A percentile compares a stretch with the other conserved stretches of the same genome.
These are phyloP conservation scores for Apiospora arundinis DNA, from an alignment of 2,329 filamentous ascomycete genomes.

Conservation along the genomic window DNA sequence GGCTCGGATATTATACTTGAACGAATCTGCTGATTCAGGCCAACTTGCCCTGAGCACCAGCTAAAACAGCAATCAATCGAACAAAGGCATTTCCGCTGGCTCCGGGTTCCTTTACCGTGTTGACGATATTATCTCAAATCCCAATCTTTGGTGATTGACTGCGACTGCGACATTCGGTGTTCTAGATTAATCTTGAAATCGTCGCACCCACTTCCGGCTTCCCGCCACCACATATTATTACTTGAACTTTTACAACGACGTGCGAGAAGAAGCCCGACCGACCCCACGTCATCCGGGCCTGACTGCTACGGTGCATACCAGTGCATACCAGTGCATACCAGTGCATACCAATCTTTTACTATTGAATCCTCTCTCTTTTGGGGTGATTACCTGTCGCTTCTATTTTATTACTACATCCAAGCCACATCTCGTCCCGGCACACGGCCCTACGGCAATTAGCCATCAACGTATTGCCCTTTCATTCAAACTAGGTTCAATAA, in stretches of 20 bases:
- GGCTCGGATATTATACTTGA: neutral
- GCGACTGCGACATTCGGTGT: slow-evolving; percentile 18
- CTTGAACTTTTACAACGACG: neutral
- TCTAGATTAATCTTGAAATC: slow-evolving; percentile 16
- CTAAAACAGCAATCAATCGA: slow-evolving; percentile 5
- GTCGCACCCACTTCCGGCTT: slow-evolving; percentile 8
- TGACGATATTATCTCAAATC: neutral
- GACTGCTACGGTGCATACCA: too few species aligned
- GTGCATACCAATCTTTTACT: neutral
- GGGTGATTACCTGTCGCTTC: slow-evolving; percentile 3
- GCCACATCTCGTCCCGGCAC: slow-evolving; percentile 11
- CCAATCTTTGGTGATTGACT: neutral
- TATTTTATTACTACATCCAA: neutral
- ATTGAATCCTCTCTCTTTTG: slow-evolving; percentile 1
- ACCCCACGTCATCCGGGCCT: slow-evolving; percentile 11
- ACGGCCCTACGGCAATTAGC: slow-evolving; percentile 3
- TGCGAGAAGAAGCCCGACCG: neutral
- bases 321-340: too few species aligned
- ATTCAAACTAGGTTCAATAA: slow-evolving; percentile 18
- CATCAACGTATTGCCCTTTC: neutral
- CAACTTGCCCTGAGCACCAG: neutral
- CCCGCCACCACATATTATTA: slow-evolving; percentile 14
- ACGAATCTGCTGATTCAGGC: slow-evolving; percentile 7
- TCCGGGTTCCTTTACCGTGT: neutral
- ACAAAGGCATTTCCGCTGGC: slow-evolving; percentile 14